phyloP scores from a whole-genome alignment of 805 yeast species.

The Tetrapisispora iriomotensis region DNA sequence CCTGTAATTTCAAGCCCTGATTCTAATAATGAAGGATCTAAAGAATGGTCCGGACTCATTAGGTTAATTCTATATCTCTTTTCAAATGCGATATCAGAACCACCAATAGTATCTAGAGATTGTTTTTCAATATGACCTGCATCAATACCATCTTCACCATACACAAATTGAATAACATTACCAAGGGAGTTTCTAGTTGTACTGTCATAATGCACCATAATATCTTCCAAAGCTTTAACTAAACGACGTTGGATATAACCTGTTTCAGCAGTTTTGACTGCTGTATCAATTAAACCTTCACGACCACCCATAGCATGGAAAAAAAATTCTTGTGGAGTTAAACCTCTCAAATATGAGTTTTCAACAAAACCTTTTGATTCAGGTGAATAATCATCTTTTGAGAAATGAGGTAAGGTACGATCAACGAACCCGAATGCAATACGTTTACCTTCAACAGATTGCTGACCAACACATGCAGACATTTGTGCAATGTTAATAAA shows the following conservation, averaged over 20 bases:
- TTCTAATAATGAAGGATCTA: constrained; percentile 69
- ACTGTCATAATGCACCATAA: constrained; percentile 97
- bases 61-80: constrained; percentile 79
- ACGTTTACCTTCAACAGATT: constrained; percentile 99
- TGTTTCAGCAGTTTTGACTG: constrained; percentile 97
- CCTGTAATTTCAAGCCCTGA: constrained; percentile 87
- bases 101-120: constrained; percentile 90
- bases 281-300: constrained; percentile 99
- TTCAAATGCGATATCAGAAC: constrained; percentile 76
- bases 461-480: constrained; percentile 99
- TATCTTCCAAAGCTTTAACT: constrained; percentile 92
- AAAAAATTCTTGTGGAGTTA: constrained; percentile 97
- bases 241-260: constrained; percentile 98
- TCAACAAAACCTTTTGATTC: constrained; percentile 98
- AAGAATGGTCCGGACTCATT: constrained; percentile 52
- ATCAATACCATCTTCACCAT: constrained; percentile 99
- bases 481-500: constrained; percentile 97
- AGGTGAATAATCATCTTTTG: constrained; percentile 97
- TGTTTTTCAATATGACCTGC: constrained; percentile 97
- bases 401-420: constrained; percentile 93
- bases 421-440: constrained; percentile 95
- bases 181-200: constrained; percentile 97
- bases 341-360: constrained; percentile 91
- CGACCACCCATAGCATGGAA: constrained; percentile 99
- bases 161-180: constrained; percentile 88